Base-by-base conservation (phyloP, 345 rosid genomes). In the Dimocarpus longan region DNA sequence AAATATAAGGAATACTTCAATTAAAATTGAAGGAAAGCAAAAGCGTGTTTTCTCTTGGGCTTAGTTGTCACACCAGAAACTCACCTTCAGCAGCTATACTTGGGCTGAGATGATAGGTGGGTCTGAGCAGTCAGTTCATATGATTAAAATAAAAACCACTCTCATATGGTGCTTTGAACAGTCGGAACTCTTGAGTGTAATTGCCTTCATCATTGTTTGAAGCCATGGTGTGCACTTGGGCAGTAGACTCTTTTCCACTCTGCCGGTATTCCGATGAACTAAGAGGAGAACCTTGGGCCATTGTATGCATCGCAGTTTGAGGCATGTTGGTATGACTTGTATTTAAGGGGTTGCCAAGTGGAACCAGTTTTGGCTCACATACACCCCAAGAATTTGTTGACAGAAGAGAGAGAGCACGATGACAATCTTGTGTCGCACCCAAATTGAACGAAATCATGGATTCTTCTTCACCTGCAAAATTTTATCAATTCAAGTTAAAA, bases 371-470 rank as follows among this genome's bases (percentile, higher is more conserved):
- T 43, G 90, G 91, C 79, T 86, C 89, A 68, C 84, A 76, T 13
- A 89, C 80, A 68, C 83, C 88, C 86, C 89, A 85, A 54, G 95
- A 78, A 75, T 86, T 89, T 67, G 89, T 89, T 95, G 99, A 95
- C 99, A 95, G 97, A 95, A 95, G 98, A 95, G 98, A 95, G 99
- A 93, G 99, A 95, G 98, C 99, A 93, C 95, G 88, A 68, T 91
- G 95, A 85, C 88, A 74, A 74, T 91, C 92, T 82, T 85, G 95
- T 39, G 93, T 71, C 24, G 82, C 79, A 78, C 86, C 93, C 87
- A 82, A 83, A 66, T 83, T 86, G 74, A 88, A 78, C 46, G 97
- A 85, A 78, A 90, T 75, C 60, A 84, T 74, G n/a, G 92, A 80
- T 82, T 87, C 90, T 80, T 87, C 93, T 19, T 83, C 65, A 82